Conservation (phyloP, 1,284 basidiomycete species). For the Afroboletus lepidellus region DNA sequence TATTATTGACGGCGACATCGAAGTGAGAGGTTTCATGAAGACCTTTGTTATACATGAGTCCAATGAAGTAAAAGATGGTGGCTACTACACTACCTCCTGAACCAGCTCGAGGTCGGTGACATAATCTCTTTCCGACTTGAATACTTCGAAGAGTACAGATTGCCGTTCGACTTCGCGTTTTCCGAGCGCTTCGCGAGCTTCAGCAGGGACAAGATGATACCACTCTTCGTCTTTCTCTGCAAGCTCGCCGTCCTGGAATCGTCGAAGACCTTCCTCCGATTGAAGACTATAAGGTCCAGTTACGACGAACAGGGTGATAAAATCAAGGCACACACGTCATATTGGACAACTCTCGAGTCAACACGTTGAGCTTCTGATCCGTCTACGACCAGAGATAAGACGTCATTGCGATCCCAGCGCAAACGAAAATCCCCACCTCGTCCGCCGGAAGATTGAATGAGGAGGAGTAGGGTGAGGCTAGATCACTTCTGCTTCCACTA, state of each 20-base stretch:
- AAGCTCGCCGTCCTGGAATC: conserved; percentile 63
- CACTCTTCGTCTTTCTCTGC: conserved; percentile 69
- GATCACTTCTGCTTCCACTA: conserved; percentile 6
- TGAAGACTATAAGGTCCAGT: conserved; percentile 41
- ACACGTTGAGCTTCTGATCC: conserved; percentile 31
- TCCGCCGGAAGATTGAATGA: conserved; percentile 22
- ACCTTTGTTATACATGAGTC: conserved; percentile 42
- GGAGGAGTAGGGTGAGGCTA: conserved; percentile 27
- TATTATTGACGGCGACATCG: conserved; percentile 57
- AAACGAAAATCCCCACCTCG: conserved; percentile 26
- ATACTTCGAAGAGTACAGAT: conserved; percentile 78
- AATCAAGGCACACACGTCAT: conserved; percentile 47
- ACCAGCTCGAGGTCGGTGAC: conserved; percentile 71
- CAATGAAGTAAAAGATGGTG: background rate
- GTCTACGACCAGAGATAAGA: conserved; percentile 21
- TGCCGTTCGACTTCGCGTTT: conserved; percentile 76
- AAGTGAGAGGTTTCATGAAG: conserved; percentile 61
- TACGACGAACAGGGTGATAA: conserved; percentile 14
- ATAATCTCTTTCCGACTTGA: conserved; percentile 81
- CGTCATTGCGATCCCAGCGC: background rate
- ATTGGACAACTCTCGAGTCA: conserved; percentile 52
- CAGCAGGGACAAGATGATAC: conserved; percentile 69
- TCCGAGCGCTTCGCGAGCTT: conserved; percentile 65
- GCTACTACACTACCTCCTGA: conserved; percentile 48
- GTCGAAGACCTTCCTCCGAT: conserved; percentile 60